Base-by-base conservation (phyloP, 202 grass and related monocot species). In the Tripidium arundinaceum region DNA sequence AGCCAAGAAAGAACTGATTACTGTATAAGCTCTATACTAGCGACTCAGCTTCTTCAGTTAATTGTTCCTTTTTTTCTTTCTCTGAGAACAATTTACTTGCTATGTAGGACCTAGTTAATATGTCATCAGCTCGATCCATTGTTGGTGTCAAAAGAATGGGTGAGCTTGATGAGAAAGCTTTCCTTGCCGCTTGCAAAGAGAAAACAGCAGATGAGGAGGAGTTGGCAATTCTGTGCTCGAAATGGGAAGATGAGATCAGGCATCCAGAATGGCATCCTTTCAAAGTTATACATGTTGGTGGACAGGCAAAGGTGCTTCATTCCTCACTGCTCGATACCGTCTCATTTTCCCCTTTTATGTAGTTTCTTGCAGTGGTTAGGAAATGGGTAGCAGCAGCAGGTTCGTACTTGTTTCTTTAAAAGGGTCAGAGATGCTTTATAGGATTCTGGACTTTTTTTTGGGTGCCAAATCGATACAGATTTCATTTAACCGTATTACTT, bases 121-220 rank as follows among this genome's bases (percentile, higher is more conserved):
- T 87, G 61, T 28, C 68, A 31, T 34, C 28, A 77, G n/a, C 8
- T 64, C 78, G 86, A 25, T 49, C 83, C 21, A 13, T 5, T 22
- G 79, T 97, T 72, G 91, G 87, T 54, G 87, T 97, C 16, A 97
- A 88, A 52, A 90, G 87, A 75, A 94, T 92, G 91, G 91, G 91
- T 38, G 87, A 90, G 40, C 86, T 92, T 76, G 94, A 97, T 74
- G 26, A 69, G 5, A 92, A 89, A 68, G 72, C 73, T 26, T 94
- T 97, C 78, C 1, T 64, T 65, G 64, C 58, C 80, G 85, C 83
- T 46, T 97, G 91, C 74, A 90, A 81, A 73, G 28, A 22, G 18
- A 88, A 80, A 76, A 75, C 47, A 24, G 4, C 75, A 78, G 72
- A 71, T 62, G 81, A 46, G 49, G 24, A 26, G 28, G 33, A 65